These are phyloP conservation scores for Cinnamomum chago DNA, from an alignment of 164 flowering plant species.

Conservation along the genomic window DNA sequence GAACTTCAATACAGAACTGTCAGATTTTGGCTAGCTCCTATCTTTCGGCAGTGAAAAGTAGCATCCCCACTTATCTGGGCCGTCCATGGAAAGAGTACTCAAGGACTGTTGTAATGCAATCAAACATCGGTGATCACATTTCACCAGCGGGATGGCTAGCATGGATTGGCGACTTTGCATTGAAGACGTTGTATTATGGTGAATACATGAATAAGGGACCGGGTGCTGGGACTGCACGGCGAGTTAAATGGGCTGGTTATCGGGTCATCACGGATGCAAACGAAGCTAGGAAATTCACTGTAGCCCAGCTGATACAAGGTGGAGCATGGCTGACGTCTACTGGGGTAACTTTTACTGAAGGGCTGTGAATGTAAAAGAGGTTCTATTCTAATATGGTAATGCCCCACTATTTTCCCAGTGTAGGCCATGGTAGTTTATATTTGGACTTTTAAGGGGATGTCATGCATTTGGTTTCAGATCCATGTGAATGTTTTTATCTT, in stretches of 20 bases:
- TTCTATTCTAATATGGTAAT: not conserved
- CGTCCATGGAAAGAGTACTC: conserved; percentile 55
- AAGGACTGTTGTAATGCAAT: conserved; percentile 40
- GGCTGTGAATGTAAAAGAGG: conserved; percentile 18
- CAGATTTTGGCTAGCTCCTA: conserved; percentile 35
- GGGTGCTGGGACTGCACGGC: conserved; percentile 30
- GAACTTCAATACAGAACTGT: conserved; percentile 45
- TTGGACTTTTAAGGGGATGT: no score
- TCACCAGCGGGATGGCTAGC: conserved; percentile 34
- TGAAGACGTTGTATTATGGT: conserved; percentile 41
- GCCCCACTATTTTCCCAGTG: not conserved
- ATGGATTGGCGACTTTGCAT: conserved; percentile 37
- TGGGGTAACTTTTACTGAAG: conserved; percentile 37
- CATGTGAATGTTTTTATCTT: no score
- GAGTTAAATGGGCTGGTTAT: conserved; percentile 45
- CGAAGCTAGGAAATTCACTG: conserved; percentile 39
- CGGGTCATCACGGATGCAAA: conserved; percentile 29
- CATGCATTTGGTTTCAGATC: no score
- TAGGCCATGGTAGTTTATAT: no score
- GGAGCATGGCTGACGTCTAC: conserved; percentile 33
- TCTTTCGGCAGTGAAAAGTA: conserved; percentile 28
- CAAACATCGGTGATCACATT: conserved; percentile 31
- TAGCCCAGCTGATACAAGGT: conserved; percentile 36
- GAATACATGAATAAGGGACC: conserved; percentile 41
- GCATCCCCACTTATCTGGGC: conserved; percentile 32